Evolutionary conservation across 257 asterid genomes (phyloP), one percentile per base, ranked within the genome.

Genomic region (Linaria vulgaris): DNA sequence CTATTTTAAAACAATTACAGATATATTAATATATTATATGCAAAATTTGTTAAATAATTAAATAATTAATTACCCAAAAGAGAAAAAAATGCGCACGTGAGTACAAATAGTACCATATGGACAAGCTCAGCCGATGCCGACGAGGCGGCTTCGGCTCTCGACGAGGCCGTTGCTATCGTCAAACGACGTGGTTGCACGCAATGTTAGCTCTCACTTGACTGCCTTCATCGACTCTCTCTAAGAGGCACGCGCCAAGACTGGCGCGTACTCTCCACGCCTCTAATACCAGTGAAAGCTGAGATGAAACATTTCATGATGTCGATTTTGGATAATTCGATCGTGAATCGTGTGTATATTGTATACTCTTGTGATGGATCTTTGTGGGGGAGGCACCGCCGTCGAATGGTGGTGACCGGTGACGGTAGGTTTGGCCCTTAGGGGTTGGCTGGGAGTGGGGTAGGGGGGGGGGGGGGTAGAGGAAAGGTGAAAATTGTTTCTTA

Each of bases 301-400:
- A 55, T 89, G 64, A 92, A 82, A 87, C 88, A 85, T 75, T 87
- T 92, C 71, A 69, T 92, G 5, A 62, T 84, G 6, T 87, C 99
- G 13, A 83, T 92, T 61, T 69, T 92, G 62, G 99, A 92, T 82
- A 97, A 92, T 72, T 97, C 99, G 76, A 80, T 74, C 64, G 97
- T 92, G 17, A 89, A 91, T 48, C 80, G 96, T 66, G 97, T 92
- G 17, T 84, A n/a, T n/a, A n/a, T n/a, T n/a, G n/a, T n/a, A n/a
- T n/a, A n/a, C n/a, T n/a, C n/a, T n/a, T n/a, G n/a, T n/a, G n/a
- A n/a, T n/a, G n/a, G n/a, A n/a, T n/a, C n/a, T n/a, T n/a, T n/a
- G n/a, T n/a, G n/a, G n/a, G n/a, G n/a, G n/a, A n/a, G n/a, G n/a
- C n/a, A n/a, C n/a, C n/a, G n/a, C n/a, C n/a, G n/a, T n/a, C n/a